These are phyloP conservation scores for Massariosphaeria phaeospora DNA, from an alignment of 495 filamentous ascomycete species.

Conservation along the genomic window DNA sequence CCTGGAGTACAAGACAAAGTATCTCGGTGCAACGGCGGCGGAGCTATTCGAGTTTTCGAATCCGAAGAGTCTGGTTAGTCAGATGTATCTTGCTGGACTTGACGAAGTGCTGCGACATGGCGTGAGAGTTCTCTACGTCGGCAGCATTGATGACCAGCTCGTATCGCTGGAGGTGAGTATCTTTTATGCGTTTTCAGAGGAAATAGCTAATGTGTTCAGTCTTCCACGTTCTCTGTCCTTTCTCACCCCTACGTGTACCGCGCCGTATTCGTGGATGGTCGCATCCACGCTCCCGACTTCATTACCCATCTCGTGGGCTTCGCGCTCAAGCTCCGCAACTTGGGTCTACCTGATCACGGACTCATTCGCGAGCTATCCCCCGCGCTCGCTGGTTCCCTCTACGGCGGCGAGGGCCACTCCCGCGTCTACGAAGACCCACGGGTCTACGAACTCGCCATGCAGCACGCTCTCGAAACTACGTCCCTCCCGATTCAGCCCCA, in stretches of 20 bases:
- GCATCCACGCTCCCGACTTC: slow-evolving; percentile 89
- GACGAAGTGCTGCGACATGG: slow-evolving; percentile 68
- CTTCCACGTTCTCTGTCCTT: slow-evolving; percentile 74
- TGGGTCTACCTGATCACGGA: slow-evolving; percentile 87
- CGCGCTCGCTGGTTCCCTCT: slow-evolving; percentile 85
- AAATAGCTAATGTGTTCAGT: slow-evolving; percentile 54
- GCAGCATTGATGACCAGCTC: slow-evolving; percentile 94
- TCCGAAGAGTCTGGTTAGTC: slow-evolving; percentile 71
- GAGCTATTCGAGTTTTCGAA: slow-evolving; percentile 91
- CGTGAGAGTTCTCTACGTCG: slow-evolving; percentile 75
- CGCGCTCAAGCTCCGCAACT: slow-evolving; percentile 84
- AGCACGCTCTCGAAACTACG: slow-evolving; percentile 81
- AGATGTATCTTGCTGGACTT: slow-evolving; percentile 71
- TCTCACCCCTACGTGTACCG: slow-evolving; percentile 89
- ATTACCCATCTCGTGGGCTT: slow-evolving; percentile 91
- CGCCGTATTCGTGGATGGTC: slow-evolving; percentile 89
- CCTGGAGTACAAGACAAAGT: slow-evolving; percentile 73
- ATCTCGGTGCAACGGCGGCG: slow-evolving; percentile 78
- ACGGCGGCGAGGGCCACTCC: slow-evolving; percentile 88
- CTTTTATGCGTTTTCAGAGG: no score
- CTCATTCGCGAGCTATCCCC: slow-evolving; percentile 84
- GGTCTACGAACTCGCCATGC: slow-evolving; percentile 84
- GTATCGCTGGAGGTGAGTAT: slow-evolving; percentile 79
- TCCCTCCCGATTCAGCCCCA: slow-evolving; percentile 22
- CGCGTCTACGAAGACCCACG: slow-evolving; percentile 82